A percentile compares a stretch with the other conserved stretches of the same genome.
Conservation (phyloP, 768 basidiomycete species). For the Aureoboletus auriporus region DNA sequence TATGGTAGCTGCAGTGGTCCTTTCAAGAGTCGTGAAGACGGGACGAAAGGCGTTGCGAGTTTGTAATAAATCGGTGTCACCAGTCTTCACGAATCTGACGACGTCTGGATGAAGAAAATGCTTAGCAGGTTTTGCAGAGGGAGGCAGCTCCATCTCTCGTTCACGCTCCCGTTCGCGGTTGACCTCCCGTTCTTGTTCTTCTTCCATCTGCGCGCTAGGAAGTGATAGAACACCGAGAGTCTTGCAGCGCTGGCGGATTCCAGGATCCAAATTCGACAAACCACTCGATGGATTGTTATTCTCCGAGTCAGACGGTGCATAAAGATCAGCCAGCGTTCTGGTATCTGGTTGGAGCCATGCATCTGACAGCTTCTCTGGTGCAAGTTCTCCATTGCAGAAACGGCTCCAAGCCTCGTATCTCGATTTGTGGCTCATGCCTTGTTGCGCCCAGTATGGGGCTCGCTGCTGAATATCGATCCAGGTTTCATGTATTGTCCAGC, state of each 20-base stretch:
- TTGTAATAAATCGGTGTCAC: background rate
- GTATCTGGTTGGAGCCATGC: constrained; percentile 38
- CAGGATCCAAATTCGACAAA: background rate
- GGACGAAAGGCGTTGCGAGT: background rate
- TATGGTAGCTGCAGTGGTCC: background rate
- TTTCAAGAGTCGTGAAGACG: background rate
- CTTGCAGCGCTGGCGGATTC: constrained; percentile 6
- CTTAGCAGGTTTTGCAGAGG: background rate
- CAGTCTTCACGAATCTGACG: background rate
- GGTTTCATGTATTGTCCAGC: constrained; percentile 43
- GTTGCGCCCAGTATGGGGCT: constrained; percentile 39
- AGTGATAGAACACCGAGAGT: constrained; percentile 7
- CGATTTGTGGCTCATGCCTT: constrained; percentile 17
- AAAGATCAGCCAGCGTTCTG: constrained; percentile 33
- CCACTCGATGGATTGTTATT: background rate
- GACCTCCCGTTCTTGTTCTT: constrained; percentile 39
- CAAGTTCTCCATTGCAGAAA: background rate
- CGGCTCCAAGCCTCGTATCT: constrained; percentile 11
- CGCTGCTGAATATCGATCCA: constrained; percentile 36
- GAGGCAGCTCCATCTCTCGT: background rate
- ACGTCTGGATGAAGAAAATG: constrained; percentile 3
- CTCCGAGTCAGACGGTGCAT: constrained; percentile 6
- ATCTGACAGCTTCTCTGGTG: background rate
- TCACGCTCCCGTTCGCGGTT: background rate
- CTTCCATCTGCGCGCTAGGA: constrained; percentile 26